phyloP scores from a whole-genome alignment of 2,329 filamentous ascomycete genomes.

The Fusarium devonianum region DNA sequence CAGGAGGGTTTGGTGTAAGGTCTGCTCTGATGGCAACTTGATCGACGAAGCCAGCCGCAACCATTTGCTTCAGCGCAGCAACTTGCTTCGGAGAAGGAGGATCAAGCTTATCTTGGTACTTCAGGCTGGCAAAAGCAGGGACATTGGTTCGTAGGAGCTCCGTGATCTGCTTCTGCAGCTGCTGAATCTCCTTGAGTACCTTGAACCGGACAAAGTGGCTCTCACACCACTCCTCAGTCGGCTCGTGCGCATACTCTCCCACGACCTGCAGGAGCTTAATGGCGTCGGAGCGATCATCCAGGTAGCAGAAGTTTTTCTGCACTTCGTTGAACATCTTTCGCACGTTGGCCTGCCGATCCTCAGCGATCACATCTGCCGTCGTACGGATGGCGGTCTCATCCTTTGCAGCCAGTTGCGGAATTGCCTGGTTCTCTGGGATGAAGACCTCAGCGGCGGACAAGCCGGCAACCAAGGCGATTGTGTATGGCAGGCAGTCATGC shows the following conservation, averaged over 20 bases:
- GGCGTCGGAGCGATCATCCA: conserved; percentile 85
- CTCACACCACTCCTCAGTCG: conserved; percentile 76
- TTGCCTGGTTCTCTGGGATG: conserved; percentile 79
- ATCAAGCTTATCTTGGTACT: conserved; percentile 63
- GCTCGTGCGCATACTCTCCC: conserved; percentile 82
- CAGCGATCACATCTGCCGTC: conserved; percentile 73
- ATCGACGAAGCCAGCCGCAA: conserved; percentile 91
- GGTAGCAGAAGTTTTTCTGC: conserved; percentile 78
- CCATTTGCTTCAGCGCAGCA: conserved; percentile 86
- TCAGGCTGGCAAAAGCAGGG: conserved; percentile 66
- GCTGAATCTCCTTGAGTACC: conserved; percentile 83
- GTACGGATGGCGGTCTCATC: conserved; percentile 61
- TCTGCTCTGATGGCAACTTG: conserved; percentile 93
- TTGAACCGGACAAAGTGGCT: conserved; percentile 87
- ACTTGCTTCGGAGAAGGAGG: conserved; percentile 72
- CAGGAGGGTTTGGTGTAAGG: conserved; percentile 75
- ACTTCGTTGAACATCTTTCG: conserved; percentile 70
- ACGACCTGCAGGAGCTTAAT: conserved; percentile 90
- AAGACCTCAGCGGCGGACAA: conserved; percentile 90
- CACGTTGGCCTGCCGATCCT: conserved; percentile 71
- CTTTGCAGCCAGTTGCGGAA: conserved; percentile 62
- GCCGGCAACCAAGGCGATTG: conserved; percentile 86
- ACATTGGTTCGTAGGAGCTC: conserved; percentile 80
- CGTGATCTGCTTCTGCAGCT: conserved; percentile 83
- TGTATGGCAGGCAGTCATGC: conserved; percentile 82